Base-by-base conservation (phyloP, 768 basidiomycete genomes). In the Tremella yokohamensis region DNA sequence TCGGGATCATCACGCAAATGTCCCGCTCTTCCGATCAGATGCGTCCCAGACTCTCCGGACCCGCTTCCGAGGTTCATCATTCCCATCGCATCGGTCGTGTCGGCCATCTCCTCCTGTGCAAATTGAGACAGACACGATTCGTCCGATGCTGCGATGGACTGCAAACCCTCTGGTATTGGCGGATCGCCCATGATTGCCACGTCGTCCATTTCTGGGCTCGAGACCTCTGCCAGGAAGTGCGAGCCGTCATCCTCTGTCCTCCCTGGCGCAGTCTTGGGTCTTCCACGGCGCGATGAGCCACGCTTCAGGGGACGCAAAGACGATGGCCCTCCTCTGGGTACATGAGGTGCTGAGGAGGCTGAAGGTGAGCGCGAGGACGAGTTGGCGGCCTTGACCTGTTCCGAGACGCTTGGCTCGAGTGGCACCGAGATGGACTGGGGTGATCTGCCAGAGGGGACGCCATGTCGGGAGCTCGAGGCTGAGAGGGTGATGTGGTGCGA, bases 401-500 rank as follows among this genome's bases (percentile, higher is more conserved):
- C 22, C 18, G 24, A 20, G 26, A 22, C 42, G 53, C 16, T 26
- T 6, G 38, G 22, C 42, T 54, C 53, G 19, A 42, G 16, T 22
- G 49, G 49, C 26, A 50, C 20, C 49, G 49, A 18, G 15, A 29
- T 29, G 26, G 49, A n/a, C 26, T n/a, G 49, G 8, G 49, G 49
- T 3, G 49, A 50, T 22, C 19, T n/a, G 20, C n/a, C 19, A 8
- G 49, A 6, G 20, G 16, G 9, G 8, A 50, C 7, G 25, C 49
- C 49, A 22, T 49, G 49, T 1, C 52, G 40, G 16, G 40, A 54
- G 19, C 58, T 26, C 16, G 61, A 40, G 22, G 50, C 54, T 34
- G 70, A 65, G 4, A 76, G 56, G 1, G 68, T 70, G 47, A 76
- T 68, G 57, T 76, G 74, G 53, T 74, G 72, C 9, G 70, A 68